Conservation (phyloP, 352 stramenopile species). For the Phytophthora pisi region DNA sequence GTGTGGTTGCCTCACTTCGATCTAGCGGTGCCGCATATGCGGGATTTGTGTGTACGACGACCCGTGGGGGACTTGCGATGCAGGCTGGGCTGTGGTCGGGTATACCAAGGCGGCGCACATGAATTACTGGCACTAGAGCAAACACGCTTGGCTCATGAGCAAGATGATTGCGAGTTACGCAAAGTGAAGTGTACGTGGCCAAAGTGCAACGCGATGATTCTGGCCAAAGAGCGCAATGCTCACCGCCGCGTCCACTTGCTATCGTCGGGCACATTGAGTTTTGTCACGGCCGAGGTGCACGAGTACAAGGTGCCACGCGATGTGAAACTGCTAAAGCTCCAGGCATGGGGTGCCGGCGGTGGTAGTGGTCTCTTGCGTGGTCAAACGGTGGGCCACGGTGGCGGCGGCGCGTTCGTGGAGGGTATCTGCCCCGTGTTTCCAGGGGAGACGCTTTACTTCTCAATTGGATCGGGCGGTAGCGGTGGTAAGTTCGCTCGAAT, state of each 20-base stretch:
- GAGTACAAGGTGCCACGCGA: conserved; percentile 73
- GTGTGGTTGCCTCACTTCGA: conserved; percentile 61
- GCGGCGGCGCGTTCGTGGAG: conserved; percentile 75
- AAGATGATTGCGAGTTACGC: conserved; percentile 68
- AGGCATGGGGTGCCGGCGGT: conserved; percentile 73
- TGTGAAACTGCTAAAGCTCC: conserved; percentile 67
- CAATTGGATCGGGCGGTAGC: conserved; percentile 52
- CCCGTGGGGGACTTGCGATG: conserved; percentile 65
- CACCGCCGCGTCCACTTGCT: conserved; percentile 68
- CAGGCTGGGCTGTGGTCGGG: conserved; percentile 59
- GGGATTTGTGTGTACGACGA: conserved; percentile 59
- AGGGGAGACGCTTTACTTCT: conserved; percentile 75
- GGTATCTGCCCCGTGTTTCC: conserved; percentile 60
- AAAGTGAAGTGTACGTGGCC: conserved; percentile 81
- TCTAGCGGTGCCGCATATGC: conserved; percentile 56
- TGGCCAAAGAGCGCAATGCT: conserved; percentile 65
- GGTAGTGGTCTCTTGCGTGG: conserved; percentile 64
- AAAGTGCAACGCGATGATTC: conserved; percentile 53
- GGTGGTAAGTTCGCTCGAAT: conserved; percentile 54
- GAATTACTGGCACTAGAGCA: conserved; percentile 72
- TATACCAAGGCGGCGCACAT: conserved; percentile 63
- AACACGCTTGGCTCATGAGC: conserved; percentile 66
- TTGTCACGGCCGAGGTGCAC: conserved; percentile 64
- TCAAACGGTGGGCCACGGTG: conserved; percentile 58
- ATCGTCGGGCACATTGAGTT: conserved; percentile 62